phyloP scores from a whole-genome alignment of 352 stramenopile genomes.

The Plasmopara viticola region DNA sequence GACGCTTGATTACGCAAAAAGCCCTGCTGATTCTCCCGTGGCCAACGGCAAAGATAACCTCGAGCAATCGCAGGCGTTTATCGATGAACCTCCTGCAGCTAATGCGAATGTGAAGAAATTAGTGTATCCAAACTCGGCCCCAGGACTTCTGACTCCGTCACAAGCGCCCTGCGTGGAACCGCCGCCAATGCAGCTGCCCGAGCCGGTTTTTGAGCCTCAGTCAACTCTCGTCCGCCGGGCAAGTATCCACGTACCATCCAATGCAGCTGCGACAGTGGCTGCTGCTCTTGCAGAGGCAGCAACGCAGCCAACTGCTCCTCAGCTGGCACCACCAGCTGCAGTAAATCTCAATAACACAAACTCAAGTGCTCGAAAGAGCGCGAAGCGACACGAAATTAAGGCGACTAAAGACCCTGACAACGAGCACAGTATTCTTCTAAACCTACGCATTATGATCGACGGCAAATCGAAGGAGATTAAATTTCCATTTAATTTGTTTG shows the following conservation, averaged over 20 bases:
- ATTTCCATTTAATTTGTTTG: constrained; percentile 94
- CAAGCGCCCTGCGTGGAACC: constrained; percentile 18
- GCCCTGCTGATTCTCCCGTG: constrained; percentile 13
- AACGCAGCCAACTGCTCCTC: constrained; percentile 2
- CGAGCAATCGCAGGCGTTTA: constrained; percentile 26
- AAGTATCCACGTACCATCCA: constrained; percentile 25
- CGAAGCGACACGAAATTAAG: constrained; percentile 80
- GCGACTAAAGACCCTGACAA: constrained; percentile 74
- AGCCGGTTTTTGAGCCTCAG: constrained; percentile 24
- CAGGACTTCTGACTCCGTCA: constrained; percentile 28
- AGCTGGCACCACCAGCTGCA: constrained; percentile 3
- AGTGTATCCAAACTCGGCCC: constrained; percentile 23
- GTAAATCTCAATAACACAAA: constrained; percentile 3
- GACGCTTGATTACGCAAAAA: constrained; percentile 32
- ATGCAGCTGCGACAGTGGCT: constrained; percentile 12
- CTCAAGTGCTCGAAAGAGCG: constrained; percentile 35
- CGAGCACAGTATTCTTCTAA: constrained; percentile 81
- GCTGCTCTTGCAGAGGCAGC: constrained; percentile 11
- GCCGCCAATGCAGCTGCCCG: constrained; percentile 27
- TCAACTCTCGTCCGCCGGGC: constrained; percentile 20
- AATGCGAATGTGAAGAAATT: constrained; percentile 4
- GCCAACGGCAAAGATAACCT: constrained; percentile 18
- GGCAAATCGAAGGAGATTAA: constrained; percentile 95
- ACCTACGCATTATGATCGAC: constrained; percentile 85
- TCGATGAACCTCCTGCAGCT: constrained; percentile 10